Percentiles rank a stretch among this genome's conserved stretches.
Conservation (phyloP, 2,329 filamentous ascomycete genomes). For the Scytalidium sp. region DNA sequence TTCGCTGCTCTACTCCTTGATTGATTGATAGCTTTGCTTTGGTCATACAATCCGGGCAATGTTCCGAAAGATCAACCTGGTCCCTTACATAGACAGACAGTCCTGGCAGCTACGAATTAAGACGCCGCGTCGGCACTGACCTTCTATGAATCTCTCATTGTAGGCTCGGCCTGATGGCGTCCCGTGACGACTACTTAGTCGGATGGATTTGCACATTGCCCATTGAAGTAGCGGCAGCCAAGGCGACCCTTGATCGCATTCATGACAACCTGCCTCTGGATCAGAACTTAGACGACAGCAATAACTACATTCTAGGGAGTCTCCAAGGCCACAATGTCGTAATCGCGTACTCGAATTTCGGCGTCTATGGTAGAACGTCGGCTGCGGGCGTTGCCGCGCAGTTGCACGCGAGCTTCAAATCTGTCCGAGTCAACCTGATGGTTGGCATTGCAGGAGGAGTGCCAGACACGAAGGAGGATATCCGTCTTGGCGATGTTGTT, state of each 20-base stretch:
- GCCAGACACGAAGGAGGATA: conserved; percentile 10
- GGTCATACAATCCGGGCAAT: neutral
- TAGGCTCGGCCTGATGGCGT: neutral
- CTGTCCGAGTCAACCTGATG: conserved; percentile 9
- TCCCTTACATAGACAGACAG: neutral
- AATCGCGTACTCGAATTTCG: conserved; percentile 17
- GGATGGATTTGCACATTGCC: conserved; percentile 30
- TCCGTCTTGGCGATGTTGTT: conserved; percentile 15
- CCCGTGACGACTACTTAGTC: conserved; percentile 23
- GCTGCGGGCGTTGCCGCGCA: conserved; percentile 11
- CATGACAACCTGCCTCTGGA: conserved; percentile 15
- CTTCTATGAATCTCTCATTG: neutral
- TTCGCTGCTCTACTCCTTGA: neutral
- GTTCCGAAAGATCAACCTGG: neutral
- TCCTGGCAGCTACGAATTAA: neutral
- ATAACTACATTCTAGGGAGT: conserved; percentile 22
- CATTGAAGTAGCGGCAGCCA: conserved; percentile 26
- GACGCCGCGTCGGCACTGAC: neutral
- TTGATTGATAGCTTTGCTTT: neutral
- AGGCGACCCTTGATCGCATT: conserved; percentile 25
- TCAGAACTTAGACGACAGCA: conserved; percentile 15
- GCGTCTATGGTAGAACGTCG: conserved; percentile 15
- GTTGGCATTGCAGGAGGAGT: conserved; percentile 19
- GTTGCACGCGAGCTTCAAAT: conserved; percentile 12
- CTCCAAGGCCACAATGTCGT: conserved; percentile 24